Evolutionary conservation across 768 basidiomycete species (phyloP).

Genomic region (Guyanaporus albipodus): DNA sequence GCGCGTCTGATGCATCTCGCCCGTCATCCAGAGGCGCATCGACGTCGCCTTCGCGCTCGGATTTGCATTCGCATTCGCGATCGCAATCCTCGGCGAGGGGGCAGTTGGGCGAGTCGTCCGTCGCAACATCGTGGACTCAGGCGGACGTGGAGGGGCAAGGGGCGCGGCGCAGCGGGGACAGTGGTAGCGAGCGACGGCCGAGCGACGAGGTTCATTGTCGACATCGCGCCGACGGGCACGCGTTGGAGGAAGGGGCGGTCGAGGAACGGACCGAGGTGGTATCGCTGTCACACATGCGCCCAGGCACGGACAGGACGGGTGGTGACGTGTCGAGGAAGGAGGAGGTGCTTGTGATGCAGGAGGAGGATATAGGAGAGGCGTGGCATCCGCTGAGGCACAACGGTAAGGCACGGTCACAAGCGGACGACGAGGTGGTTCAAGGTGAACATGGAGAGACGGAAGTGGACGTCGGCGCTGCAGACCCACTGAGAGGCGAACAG

Average conservation of each 20-base stretch:
- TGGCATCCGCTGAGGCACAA: constrained; percentile 26
- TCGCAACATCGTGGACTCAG: constrained; percentile 28
- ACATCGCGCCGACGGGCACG: neutral
- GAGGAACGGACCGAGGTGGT: constrained; percentile 15
- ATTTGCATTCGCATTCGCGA: constrained; percentile 3
- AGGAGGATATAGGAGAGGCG: constrained; percentile 22
- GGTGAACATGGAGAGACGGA: constrained; percentile 5
- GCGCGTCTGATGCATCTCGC: neutral
- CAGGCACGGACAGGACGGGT: constrained; percentile 20
- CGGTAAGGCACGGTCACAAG: constrained; percentile 8
- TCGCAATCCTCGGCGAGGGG: constrained; percentile 19
- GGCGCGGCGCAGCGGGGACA: constrained; percentile 3
- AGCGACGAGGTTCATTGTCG: neutral
- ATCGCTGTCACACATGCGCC: constrained; percentile 32
- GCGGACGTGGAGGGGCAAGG: constrained; percentile 8
- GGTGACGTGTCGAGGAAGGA: constrained; percentile 15
- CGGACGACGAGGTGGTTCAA: neutral
- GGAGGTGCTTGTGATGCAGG: constrained; percentile 19
- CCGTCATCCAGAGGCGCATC: neutral
- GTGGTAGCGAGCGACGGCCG: constrained; percentile 4
- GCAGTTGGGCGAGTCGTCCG: constrained; percentile 21
- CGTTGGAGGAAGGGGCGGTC: neutral
- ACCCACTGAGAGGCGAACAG: constrained; percentile 10
- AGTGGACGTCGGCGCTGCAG: constrained; percentile 14
- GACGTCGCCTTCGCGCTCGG: constrained; percentile 5